Evolutionary conservation across 805 yeast genomes (phyloP).

Genomic region (Wickerhamomyces xylosicus): DNA sequence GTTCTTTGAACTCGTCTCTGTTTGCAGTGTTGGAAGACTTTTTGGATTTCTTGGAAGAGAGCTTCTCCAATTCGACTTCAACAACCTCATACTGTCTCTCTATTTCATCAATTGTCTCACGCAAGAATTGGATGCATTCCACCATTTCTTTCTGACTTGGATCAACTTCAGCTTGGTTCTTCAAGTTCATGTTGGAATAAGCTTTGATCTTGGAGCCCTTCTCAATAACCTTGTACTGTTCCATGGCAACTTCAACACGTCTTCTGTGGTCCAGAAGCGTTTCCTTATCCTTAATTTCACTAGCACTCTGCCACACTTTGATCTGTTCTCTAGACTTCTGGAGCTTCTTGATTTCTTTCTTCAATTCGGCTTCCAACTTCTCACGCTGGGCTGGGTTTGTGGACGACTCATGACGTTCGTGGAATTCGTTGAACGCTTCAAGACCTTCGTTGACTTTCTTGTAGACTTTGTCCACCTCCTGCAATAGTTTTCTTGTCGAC

Average conservation of each 20-base stretch:
- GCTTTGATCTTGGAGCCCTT: conserved; percentile 89
- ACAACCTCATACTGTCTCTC: conserved; percentile 67
- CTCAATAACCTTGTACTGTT: conserved; percentile 88
- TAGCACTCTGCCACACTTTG: conserved; percentile 86
- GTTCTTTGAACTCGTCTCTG: conserved; percentile 51
- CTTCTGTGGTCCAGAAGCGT: conserved; percentile 66
- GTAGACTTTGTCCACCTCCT: conserved; percentile 80
- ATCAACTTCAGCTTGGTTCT: conserved; percentile 49
- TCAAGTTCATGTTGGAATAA: conserved; percentile 83
- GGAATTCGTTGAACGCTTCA: conserved; percentile 69
- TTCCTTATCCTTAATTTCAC: conserved; percentile 83
- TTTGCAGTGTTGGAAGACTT: conserved; percentile 42
- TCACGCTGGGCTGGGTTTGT: conserved; percentile 83
- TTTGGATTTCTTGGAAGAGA: conserved; percentile 46
- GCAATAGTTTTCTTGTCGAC: conserved; percentile 20
- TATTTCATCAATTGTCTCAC: conserved; percentile 66
- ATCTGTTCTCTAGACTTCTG: conserved; percentile 92
- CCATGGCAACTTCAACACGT: conserved; percentile 76
- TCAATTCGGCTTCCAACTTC: conserved; percentile 81
- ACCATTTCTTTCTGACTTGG: conserved; percentile 73
- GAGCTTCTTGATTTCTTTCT: conserved; percentile 88
- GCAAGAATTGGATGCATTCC: conserved; percentile 62
- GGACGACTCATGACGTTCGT: conserved; percentile 74
- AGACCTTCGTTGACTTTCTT: conserved; percentile 91
- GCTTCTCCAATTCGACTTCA: conserved; percentile 59